A percentile compares a stretch with the other conserved stretches of the same genome.
Evolutionary conservation across 2,329 filamentous ascomycete species (phyloP).

Genomic region (Sarocladium oryzae): DNA sequence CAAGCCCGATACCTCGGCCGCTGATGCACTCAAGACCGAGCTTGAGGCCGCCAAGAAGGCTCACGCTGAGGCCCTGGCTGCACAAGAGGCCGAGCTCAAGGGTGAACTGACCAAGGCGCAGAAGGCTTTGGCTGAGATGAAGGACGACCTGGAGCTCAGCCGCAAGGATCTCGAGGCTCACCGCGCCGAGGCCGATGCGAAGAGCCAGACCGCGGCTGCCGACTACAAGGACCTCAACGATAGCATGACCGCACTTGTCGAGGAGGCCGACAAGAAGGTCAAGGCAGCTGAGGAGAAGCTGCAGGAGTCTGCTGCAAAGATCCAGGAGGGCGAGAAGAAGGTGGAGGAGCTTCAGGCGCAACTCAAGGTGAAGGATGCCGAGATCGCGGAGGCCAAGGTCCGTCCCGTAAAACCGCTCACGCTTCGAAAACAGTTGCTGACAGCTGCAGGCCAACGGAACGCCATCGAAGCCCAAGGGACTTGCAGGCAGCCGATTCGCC

Average conservation of each 20-base stretch:
- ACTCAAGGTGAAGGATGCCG: conserved; percentile 57
- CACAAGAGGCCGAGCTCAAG: conserved; percentile 25
- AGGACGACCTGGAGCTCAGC: conserved; percentile 39
- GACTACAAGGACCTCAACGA: conserved; percentile 60
- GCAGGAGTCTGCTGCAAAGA: conserved; percentile 32
- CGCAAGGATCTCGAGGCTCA: conserved; percentile 49
- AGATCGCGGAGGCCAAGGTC: conserved; percentile 57
- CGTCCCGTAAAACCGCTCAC: conserved; percentile 10
- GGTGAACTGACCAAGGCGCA: conserved; percentile 30
- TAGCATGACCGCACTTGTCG: conserved; percentile 52
- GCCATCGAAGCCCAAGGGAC: conserved; percentile 40
- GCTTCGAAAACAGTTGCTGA: background rate
- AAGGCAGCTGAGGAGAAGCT: conserved; percentile 46
- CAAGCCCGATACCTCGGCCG: conserved; percentile 49
- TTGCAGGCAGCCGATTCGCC: conserved; percentile 50
- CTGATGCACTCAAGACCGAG: conserved; percentile 45
- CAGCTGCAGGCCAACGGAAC: conserved; percentile 37
- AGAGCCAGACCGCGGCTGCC: conserved; percentile 48
- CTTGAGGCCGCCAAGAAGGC: conserved; percentile 41
- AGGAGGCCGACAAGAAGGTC: conserved; percentile 50
- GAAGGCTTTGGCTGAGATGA: conserved; percentile 22
- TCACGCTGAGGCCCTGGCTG: conserved; percentile 36
- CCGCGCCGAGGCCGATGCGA: conserved; percentile 43
- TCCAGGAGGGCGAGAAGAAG: conserved; percentile 42
- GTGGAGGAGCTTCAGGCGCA: conserved; percentile 45